Percentiles rank a stretch among this genome's conserved stretches.
Conservation (phyloP, 2,329 filamentous ascomycete genomes). For the Aspergillus tamarii region DNA sequence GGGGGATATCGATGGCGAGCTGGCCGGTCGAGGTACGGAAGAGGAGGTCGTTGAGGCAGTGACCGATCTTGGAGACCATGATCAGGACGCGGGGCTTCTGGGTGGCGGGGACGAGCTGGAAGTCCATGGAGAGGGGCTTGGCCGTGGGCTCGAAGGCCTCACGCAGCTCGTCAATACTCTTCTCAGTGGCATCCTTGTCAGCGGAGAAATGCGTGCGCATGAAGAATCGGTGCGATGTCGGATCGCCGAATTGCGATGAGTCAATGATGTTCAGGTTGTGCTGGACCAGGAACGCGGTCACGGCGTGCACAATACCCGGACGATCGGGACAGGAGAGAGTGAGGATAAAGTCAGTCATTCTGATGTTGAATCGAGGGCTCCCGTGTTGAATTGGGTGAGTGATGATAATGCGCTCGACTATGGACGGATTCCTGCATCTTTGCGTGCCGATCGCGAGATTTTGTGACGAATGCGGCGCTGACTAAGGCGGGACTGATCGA, state of each 20-base stretch:
- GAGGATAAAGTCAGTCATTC: conserved; percentile 67
- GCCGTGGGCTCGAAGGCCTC: conserved; percentile 65
- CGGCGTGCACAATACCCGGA: conserved; percentile 81
- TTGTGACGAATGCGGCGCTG: conserved; percentile 13
- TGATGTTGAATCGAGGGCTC: conserved; percentile 22
- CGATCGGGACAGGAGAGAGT: conserved; percentile 84
- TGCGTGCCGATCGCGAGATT: conserved; percentile 2
- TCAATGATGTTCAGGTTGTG: conserved; percentile 81
- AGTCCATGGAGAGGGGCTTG: conserved; percentile 67
- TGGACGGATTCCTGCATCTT: neutral
- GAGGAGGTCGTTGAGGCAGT: conserved; percentile 81
- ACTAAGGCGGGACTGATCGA: conserved; percentile 21
- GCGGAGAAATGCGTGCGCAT: conserved; percentile 85
- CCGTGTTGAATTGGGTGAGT: conserved; percentile 29
- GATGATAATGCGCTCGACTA: neutral
- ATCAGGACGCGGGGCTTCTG: conserved; percentile 77
- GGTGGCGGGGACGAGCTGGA: conserved; percentile 68
- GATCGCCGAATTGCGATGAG: conserved; percentile 82
- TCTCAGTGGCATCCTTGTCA: conserved; percentile 19
- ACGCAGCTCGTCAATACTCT: conserved; percentile 54
- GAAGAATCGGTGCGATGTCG: conserved; percentile 75
- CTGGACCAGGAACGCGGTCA: conserved; percentile 74
- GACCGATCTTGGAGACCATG: conserved; percentile 88
- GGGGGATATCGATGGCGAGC: conserved; percentile 72
- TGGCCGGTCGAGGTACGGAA: conserved; percentile 77